A percentile compares a stretch with the other conserved stretches of the same genome.
Evolutionary conservation across 148 eudicot species (phyloP).

Genomic region (Rhododendron henanense): DNA sequence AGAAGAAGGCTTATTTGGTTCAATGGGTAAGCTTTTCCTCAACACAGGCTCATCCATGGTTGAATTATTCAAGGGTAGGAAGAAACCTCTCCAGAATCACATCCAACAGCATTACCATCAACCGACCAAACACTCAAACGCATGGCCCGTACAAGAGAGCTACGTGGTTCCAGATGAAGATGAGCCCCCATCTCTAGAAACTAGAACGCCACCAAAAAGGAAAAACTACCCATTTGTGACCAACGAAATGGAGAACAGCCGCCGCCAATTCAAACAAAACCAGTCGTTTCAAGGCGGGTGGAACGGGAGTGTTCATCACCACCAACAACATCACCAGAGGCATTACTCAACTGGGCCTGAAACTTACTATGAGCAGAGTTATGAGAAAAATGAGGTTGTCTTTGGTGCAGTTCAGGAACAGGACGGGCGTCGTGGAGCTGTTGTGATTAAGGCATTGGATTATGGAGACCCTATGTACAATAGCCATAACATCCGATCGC

Average conservation of each 20-base stretch:
- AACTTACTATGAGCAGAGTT: slow-evolving; percentile 40
- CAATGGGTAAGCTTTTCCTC: slow-evolving; percentile 55
- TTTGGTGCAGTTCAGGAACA: slow-evolving; percentile 90
- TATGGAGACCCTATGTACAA: slow-evolving; percentile 51
- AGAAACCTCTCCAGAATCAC: slow-evolving; percentile 33
- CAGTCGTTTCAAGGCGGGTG: slow-evolving; percentile 34
- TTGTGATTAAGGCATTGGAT: slow-evolving; percentile 86
- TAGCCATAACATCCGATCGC: slow-evolving; percentile 49
- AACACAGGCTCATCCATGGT: slow-evolving; percentile 50
- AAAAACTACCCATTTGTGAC: slow-evolving; percentile 25
- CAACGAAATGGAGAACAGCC: slow-evolving; percentile 32
- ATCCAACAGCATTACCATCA: slow-evolving; percentile 39
- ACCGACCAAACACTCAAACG: slow-evolving; percentile 21
- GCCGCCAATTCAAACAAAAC: slow-evolving; percentile 39
- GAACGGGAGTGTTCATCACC: slow-evolving; percentile 33
- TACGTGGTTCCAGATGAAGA: slow-evolving; percentile 53
- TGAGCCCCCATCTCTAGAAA: slow-evolving; percentile 44
- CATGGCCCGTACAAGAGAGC: slow-evolving; percentile 72
- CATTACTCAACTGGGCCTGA: slow-evolving; percentile 44
- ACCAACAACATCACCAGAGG: slow-evolving; percentile 52
- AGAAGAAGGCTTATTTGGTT: slow-evolving; percentile 60
- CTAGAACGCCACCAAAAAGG: slow-evolving; percentile 34
- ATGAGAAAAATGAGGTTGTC: slow-evolving; percentile 69
- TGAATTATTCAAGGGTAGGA: slow-evolving; percentile 50
- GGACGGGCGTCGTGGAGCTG: slow-evolving; percentile 59